phyloP scores from a whole-genome alignment of 2,329 filamentous ascomycete species.

The Cladobotryum mycophilum region DNA sequence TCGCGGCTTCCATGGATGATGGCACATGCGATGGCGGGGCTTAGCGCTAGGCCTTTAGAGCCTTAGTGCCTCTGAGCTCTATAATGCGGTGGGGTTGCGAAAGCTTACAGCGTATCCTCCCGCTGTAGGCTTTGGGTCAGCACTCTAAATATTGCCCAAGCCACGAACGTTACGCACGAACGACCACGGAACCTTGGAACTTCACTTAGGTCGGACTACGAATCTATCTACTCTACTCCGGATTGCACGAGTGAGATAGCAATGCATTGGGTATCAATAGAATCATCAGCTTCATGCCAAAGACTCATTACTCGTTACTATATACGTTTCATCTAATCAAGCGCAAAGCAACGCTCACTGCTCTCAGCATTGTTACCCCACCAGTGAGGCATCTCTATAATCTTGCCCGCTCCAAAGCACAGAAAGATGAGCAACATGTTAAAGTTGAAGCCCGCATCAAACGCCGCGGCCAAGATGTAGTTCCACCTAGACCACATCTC shows the following conservation, averaged over 20 bases:
- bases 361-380: constrained; percentile 53
- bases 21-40: background rate
- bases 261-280: background rate
- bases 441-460: constrained; percentile 57
- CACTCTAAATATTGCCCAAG: no score
- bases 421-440: constrained; percentile 57
- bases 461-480: constrained; percentile 54
- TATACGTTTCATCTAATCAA: background rate
- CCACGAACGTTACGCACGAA: no score
- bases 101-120: no score
- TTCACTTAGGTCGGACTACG: no score
- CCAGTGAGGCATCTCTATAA: constrained; percentile 56
- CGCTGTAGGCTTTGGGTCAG: no score
- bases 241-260: no score
- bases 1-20: background rate
- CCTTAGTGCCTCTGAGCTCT: no score
- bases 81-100: no score
- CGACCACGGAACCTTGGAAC: no score
- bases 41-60: no score
- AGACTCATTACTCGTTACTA: background rate
- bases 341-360: constrained; percentile 54
- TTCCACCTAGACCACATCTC: constrained; percentile 55
- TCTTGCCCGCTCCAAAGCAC: constrained; percentile 50
- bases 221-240: no score
- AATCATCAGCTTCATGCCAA: background rate